Evolutionary conservation across 495 filamentous ascomycete genomes (phyloP), one percentile per base, ranked within the genome.

Genomic region (Talaromyces borbonicus): DNA sequence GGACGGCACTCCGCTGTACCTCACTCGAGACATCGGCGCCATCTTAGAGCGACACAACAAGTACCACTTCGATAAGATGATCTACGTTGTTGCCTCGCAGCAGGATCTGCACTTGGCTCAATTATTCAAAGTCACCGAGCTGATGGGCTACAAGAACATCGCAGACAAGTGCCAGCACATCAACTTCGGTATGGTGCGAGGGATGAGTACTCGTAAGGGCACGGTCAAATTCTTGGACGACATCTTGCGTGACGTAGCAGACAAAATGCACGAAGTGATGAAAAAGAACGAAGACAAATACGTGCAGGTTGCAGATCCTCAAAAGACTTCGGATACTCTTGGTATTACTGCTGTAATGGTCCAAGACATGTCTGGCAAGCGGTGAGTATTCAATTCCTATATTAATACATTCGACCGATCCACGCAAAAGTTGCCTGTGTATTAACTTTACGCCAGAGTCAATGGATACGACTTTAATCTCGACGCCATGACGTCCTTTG

Each of bases 211-310:
- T 12, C 65, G 79, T 32, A 79, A 79, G 63, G 81, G 81, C 45
- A 83, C 78, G 6, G 82, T 79, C 7, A 81, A 83, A 58, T 82
- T 83, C 58, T 63, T 86, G 47, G 79, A 81, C 47, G 79, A 84
- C 56, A 81, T 84, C 41, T 62, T 87, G 41, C 56, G 66, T 31
- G 73, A 81, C 50, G 77, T 80, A 29, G 73, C 69, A 26, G 80
- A 82, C 19, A 77, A 80, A 59, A 84, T 85, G 78, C 80, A 84
- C 63, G 80, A 81, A 46, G 78, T 83, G 22, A 84, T 85, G 79
- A 66, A 65, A 61, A 74, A 64, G 60, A 84, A 83, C 58, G 58
- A 71, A 25, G 68, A 67, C 46, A 83, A 83, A 56, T 82, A 85
- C 53, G 56, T 72, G 46, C 79, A 84, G 63, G 75, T 84, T 12